phyloP scores from a whole-genome alignment of 306 rosid genomes.

The Corylus avellana region DNA sequence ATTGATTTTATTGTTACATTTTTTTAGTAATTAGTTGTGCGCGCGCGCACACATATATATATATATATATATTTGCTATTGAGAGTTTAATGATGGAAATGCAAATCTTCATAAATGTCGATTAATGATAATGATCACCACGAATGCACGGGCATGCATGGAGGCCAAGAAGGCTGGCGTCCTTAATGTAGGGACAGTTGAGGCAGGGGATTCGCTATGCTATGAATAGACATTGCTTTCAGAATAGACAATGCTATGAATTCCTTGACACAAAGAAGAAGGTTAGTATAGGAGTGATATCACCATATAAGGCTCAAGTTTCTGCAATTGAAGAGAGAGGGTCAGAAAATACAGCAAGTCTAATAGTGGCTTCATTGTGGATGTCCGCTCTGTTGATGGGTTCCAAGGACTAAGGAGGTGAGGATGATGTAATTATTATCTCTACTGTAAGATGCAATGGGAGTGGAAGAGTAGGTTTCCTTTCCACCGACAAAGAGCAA shows the following conservation, averaged over 20 bases:
- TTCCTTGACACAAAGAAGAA: constrained; percentile 33
- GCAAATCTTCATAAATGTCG: too few relatives aligned
- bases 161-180: too few relatives aligned
- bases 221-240: too few relatives aligned
- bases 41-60: too few relatives aligned
- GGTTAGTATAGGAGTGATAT: constrained; percentile 64
- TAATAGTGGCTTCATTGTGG: constrained; percentile 33
- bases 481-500: constrained; percentile 50
- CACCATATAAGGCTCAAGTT: constrained; percentile 66
- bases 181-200: too few relatives aligned
- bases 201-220: too few relatives aligned
- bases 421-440: constrained; percentile 54
- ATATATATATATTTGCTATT: too few relatives aligned
- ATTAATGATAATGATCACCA: too few relatives aligned
- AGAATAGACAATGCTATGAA: not conserved
- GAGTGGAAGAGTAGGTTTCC: constrained; percentile 53
- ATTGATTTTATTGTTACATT: too few relatives aligned
- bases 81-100: too few relatives aligned
- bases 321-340: constrained; percentile 46
- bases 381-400: constrained; percentile 62
- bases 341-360: constrained; percentile 27
- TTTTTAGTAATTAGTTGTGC: too few relatives aligned
- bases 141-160: too few relatives aligned
- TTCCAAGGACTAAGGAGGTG: constrained; percentile 81
- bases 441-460: constrained; percentile 47